phyloP scores from a whole-genome alignment of 2,329 filamentous ascomycete genomes.

The Trichoderma arundinaceum region DNA sequence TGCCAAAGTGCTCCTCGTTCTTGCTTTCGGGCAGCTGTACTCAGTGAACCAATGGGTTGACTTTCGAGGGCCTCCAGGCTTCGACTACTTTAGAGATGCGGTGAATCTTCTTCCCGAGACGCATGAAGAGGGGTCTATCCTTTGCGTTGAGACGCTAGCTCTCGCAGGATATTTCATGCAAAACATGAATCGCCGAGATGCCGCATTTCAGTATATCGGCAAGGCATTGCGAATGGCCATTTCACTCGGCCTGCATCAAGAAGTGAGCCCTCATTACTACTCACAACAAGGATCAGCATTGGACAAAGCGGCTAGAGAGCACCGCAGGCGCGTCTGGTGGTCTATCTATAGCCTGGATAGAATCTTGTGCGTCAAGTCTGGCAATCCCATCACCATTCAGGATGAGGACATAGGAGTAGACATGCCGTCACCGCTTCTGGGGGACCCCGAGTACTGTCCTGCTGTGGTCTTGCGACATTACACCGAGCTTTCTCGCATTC shows the following conservation, averaged over 20 bases:
- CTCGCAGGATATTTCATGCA: constrained; percentile 63
- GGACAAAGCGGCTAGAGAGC: constrained; percentile 52
- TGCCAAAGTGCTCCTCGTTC: constrained; percentile 58
- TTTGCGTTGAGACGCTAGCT: constrained; percentile 61
- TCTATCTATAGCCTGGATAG: constrained; percentile 61
- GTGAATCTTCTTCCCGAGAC: constrained; percentile 59
- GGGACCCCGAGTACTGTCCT: constrained; percentile 50
- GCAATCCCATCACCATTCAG: constrained; percentile 59
- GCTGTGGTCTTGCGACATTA: constrained; percentile 58
- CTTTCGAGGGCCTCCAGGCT: constrained; percentile 59
- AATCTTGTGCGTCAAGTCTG: constrained; percentile 59
- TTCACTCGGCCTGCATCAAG: constrained; percentile 61
- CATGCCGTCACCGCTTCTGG: constrained; percentile 42
- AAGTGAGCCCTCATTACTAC: constrained; percentile 53
- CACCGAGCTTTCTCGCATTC: constrained; percentile 58
- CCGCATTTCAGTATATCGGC: constrained; percentile 60
- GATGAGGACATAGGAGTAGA: constrained; percentile 57
- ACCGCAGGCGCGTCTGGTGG: constrained; percentile 61
- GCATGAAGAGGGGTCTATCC: constrained; percentile 59
- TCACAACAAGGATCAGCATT: constrained; percentile 40
- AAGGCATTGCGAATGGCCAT: constrained; percentile 63
- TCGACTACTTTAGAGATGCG: constrained; percentile 59
- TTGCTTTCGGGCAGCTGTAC: constrained; percentile 63
- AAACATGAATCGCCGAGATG: constrained; percentile 60
- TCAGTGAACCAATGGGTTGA: constrained; percentile 62